Percentiles rank a stretch among this genome's conserved stretches.
Conservation (phyloP, 371 early-diverging fungal species). For the Mycotypha africana region DNA sequence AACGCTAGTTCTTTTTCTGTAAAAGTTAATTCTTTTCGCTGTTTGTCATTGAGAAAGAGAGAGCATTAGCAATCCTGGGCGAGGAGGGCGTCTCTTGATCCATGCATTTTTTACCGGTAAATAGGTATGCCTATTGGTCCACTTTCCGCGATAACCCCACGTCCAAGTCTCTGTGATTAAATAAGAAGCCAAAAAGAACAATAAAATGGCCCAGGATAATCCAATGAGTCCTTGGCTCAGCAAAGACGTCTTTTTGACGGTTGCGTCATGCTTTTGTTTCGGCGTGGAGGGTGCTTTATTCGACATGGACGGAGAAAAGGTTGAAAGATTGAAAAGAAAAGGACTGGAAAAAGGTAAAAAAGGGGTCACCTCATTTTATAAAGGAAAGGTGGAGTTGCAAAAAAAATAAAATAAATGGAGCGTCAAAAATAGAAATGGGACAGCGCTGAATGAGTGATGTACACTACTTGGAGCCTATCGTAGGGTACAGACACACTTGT, state of each 20-base stretch:
- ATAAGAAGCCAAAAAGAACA: constrained; percentile 60
- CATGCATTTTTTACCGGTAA: constrained; percentile 58
- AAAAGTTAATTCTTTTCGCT: constrained; percentile 55
- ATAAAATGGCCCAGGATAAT: constrained; percentile 29
- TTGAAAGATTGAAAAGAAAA: constrained; percentile 1
- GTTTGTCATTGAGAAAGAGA: not conserved
- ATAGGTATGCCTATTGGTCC: constrained; percentile 69
- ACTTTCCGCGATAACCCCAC: constrained; percentile 74
- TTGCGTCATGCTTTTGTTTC: too few relatives aligned
- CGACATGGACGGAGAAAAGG: too few relatives aligned
- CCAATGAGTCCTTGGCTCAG: constrained; percentile 19
- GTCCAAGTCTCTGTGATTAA: constrained; percentile 73
- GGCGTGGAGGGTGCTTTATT: too few relatives aligned
- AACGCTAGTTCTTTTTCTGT: constrained; percentile 69
- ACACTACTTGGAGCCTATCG: too few relatives aligned
- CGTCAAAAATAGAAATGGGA: too few relatives aligned
- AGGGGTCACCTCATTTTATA: too few relatives aligned
- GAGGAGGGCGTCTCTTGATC: too few relatives aligned
- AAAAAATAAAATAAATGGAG: too few relatives aligned
- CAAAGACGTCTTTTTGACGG: constrained; percentile 6
- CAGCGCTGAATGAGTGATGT: too few relatives aligned
- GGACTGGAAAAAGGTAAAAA: not conserved
- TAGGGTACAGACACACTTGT: too few relatives aligned
- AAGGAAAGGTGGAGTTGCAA: too few relatives aligned
- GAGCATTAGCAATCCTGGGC: not conserved